A percentile compares a stretch with the other conserved stretches of the same genome.
phyloP scores from a whole-genome alignment of 2,329 filamentous ascomycete genomes.

The Diaporthe vexans region DNA sequence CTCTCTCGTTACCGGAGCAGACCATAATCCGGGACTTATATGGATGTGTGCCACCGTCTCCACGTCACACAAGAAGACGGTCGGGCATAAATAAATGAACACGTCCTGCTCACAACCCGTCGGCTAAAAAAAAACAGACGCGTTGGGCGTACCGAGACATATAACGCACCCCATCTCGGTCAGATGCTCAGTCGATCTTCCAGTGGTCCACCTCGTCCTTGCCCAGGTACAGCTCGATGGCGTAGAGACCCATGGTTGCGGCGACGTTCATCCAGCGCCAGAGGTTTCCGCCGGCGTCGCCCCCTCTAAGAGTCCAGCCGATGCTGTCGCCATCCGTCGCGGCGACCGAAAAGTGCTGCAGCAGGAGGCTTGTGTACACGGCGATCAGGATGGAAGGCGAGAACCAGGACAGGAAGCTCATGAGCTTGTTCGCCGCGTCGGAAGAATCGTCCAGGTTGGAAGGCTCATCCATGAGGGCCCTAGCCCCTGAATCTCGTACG shows the following conservation, averaged over 20 bases:
- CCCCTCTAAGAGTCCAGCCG: slow-evolving; percentile 89
- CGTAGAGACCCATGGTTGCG: slow-evolving; percentile 90
- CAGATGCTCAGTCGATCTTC: slow-evolving; percentile 83
- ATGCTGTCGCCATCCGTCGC: slow-evolving; percentile 66
- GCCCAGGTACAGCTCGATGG: slow-evolving; percentile 89
- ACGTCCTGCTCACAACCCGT: background rate
- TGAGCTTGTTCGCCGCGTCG: slow-evolving; percentile 83
- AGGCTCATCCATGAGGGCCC: slow-evolving; percentile 86
- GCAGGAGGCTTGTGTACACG: slow-evolving; percentile 93
- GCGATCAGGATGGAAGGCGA: slow-evolving; percentile 94
- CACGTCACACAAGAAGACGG: background rate
- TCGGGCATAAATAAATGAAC: background rate
- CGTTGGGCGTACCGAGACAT: background rate
- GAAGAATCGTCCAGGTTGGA: slow-evolving; percentile 79
- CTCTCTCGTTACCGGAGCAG: too few species aligned
- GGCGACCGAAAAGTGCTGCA: slow-evolving; percentile 90
- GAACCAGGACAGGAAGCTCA: slow-evolving; percentile 92
- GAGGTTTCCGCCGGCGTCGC: slow-evolving; percentile 84
- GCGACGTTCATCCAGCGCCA: slow-evolving; percentile 96
- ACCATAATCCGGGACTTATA: background rate
- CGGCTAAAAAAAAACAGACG: background rate
- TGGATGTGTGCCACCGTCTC: background rate
- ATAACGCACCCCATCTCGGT: background rate
- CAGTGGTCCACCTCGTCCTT: slow-evolving; percentile 91
- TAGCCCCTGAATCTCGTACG: slow-evolving; percentile 87